Evolutionary conservation across 306 rosid genomes (phyloP).

Genomic region (Coriaria nepalensis): DNA sequence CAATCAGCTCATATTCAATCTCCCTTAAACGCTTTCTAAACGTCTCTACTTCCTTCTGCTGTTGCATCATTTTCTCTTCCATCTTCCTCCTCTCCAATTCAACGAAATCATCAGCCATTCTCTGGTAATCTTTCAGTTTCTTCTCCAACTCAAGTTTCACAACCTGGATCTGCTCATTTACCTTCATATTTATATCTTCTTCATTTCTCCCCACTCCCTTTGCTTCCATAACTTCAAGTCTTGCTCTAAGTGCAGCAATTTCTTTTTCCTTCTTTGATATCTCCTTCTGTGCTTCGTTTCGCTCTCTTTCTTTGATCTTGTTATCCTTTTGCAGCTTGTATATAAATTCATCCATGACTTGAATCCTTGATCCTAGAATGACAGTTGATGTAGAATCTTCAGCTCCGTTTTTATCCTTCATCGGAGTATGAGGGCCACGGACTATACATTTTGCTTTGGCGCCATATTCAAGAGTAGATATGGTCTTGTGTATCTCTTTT

Average conservation of each 20-base stretch:
- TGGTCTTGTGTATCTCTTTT: constrained; percentile 93
- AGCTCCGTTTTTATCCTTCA: constrained; percentile 35
- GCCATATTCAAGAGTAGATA: constrained; percentile 90
- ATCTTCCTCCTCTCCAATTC: constrained; percentile 86
- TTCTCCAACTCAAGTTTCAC: constrained; percentile 67
- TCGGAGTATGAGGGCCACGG: constrained; percentile 81
- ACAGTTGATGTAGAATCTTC: constrained; percentile 80
- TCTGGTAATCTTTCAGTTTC: constrained; percentile 83
- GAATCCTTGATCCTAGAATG: constrained; percentile 80
- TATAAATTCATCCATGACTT: constrained; percentile 90
- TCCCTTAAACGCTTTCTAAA: constrained; percentile 71
- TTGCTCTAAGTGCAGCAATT: constrained; percentile 55
- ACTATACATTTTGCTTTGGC: constrained; percentile 96
- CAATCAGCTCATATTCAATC: constrained; percentile 60
- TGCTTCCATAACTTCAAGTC: constrained; percentile 32
- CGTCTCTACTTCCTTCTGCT: constrained; percentile 83
- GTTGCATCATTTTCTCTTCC: constrained; percentile 81
- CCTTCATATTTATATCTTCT: constrained; percentile 74
- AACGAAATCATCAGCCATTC: constrained; percentile 77
- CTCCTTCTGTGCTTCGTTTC: constrained; percentile 66
- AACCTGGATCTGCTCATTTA: constrained; percentile 48
- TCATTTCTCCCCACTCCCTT: constrained; percentile 40
- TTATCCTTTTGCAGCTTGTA: constrained; percentile 78
- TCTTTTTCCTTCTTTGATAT: constrained; percentile 80
- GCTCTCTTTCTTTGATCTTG: constrained; percentile 68